These are phyloP conservation scores for Pseudocercospora fijiensis DNA, from an alignment of 2,329 filamentous ascomycete species.

Conservation along the genomic window DNA sequence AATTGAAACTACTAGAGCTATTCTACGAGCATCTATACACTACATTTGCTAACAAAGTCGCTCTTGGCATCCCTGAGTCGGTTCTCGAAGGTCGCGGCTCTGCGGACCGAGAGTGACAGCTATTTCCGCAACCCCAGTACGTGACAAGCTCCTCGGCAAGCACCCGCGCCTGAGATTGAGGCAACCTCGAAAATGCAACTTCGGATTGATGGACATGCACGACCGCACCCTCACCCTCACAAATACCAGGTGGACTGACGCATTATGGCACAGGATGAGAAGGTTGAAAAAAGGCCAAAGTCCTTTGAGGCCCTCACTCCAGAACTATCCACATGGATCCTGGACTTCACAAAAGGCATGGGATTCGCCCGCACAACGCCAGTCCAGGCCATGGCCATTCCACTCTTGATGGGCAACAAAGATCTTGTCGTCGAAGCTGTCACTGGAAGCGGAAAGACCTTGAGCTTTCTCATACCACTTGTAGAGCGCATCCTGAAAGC, in stretches of 20 bases:
- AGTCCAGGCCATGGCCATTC: conserved; percentile 89
- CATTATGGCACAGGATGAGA: conserved; percentile 26
- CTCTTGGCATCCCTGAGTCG: no score
- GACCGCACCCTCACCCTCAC: background rate
- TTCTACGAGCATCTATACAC: no score
- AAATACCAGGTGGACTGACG: background rate
- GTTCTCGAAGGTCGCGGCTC: no score
- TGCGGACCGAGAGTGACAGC: no score
- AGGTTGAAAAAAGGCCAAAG: conserved; percentile 42
- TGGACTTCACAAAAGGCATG: conserved; percentile 80
- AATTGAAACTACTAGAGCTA: no score
- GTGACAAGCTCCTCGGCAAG: background rate
- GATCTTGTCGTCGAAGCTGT: conserved; percentile 91
- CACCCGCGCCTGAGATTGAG: background rate
- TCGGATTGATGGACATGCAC: background rate
- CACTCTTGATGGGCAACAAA: conserved; percentile 83
- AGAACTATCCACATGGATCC: conserved; percentile 75
- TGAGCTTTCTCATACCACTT: conserved; percentile 80
- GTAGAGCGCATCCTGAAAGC: conserved; percentile 77
- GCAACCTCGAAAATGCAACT: background rate
- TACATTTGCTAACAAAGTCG: no score
- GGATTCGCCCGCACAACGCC: conserved; percentile 87
- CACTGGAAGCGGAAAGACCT: conserved; percentile 86
- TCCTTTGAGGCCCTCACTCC: conserved; percentile 70
- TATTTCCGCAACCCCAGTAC: background rate